phyloP scores from a whole-genome alignment of 1,284 basidiomycete species.

The Pyrrhoderma lamaoense region DNA sequence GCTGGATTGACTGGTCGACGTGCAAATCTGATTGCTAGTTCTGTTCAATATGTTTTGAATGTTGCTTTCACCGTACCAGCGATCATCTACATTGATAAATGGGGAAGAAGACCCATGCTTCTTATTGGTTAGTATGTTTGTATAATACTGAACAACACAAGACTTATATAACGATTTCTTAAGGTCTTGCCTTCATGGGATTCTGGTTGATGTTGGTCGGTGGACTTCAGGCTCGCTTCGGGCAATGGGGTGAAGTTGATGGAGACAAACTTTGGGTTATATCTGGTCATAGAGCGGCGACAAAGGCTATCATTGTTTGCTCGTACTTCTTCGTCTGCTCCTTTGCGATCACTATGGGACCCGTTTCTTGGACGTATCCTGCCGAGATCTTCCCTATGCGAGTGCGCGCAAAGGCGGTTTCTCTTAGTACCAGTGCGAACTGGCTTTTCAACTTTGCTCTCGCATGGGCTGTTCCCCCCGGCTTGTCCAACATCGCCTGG shows the following conservation, averaged over 20 bases:
- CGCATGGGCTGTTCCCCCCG: constrained; percentile 57
- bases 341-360: constrained; percentile 72
- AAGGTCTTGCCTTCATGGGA: constrained; percentile 56
- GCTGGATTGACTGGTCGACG: constrained; percentile 67
- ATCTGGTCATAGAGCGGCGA: constrained; percentile 42
- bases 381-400: constrained; percentile 55
- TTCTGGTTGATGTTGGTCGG: constrained; percentile 74
- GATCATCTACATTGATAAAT: constrained; percentile 69
- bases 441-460: constrained; percentile 72
- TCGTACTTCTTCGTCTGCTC: constrained; percentile 70
- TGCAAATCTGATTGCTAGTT: constrained; percentile 67
- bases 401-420: constrained; percentile 15
- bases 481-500: constrained; percentile 36
- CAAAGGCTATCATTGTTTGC: constrained; percentile 67
- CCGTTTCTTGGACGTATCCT: constrained; percentile 64
- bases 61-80: constrained; percentile 66
- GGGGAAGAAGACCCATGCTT: constrained; percentile 75
- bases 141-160: too few relatives aligned
- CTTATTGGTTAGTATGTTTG: constrained; percentile 32
- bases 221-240: constrained; percentile 61
- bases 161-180: too few relatives aligned
- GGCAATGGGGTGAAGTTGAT: constrained; percentile 48
- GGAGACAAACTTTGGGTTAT: constrained; percentile 54
- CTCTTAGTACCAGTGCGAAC: constrained; percentile 37
- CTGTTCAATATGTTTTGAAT: constrained; percentile 74